Percentiles rank a stretch among this genome's conserved stretches.
Conservation (phyloP, 345 rosid species). For the Eucalyptus pauciflora region DNA sequence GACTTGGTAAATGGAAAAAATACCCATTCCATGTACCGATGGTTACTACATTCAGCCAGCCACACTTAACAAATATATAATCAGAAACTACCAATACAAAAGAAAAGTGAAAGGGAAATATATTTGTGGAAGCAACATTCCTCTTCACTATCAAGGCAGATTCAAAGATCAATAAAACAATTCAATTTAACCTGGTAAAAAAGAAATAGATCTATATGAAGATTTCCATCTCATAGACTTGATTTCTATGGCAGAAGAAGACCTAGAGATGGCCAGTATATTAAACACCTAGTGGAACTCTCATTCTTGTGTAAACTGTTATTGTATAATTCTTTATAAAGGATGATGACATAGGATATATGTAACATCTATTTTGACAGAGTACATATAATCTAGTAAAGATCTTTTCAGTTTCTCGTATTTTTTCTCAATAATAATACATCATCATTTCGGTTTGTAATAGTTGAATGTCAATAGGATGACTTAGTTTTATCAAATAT, state of each 20-base stretch:
- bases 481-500: no score
- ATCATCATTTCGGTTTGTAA: not conserved
- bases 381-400: not conserved
- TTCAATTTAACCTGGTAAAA: no score
- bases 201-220: no score
- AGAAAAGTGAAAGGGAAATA: not conserved
- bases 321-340: no score
- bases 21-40: not conserved
- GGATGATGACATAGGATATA: no score
- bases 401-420: no score
- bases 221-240: no score
- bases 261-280: no score
- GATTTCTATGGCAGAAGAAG: no score
- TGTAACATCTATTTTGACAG: not conserved
- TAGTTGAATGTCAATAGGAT: not conserved
- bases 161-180: no score
- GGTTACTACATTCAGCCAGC: not conserved
- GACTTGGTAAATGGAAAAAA: not conserved
- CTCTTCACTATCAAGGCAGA: not conserved
- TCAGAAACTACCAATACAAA: not conserved
- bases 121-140: not conserved
- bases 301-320: no score
- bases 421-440: not conserved
- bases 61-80: not conserved
- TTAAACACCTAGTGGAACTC: no score